phyloP scores from a whole-genome alignment of 768 basidiomycete genomes.

The Auriscalpium microsporum region DNA sequence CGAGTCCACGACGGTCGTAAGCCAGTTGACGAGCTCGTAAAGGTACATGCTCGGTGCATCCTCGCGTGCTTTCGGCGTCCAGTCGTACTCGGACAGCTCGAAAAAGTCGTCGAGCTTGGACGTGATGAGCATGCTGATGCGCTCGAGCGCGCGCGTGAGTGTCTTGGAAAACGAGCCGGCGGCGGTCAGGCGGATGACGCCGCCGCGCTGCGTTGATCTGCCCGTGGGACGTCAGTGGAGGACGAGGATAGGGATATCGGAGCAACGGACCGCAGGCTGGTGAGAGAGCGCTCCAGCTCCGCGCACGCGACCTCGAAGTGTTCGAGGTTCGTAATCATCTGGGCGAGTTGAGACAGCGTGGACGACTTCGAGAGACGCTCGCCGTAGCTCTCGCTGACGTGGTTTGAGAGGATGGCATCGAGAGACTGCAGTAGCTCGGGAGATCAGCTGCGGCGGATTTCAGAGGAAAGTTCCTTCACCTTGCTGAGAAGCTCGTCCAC shows the following conservation, averaged over 20 bases:
- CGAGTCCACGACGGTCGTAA: constrained; percentile 92
- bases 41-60: constrained; percentile 87
- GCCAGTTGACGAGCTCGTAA: constrained; percentile 91
- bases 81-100: constrained; percentile 91
- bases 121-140: constrained; percentile 75
- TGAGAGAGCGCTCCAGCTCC: constrained; percentile 79
- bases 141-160: constrained; percentile 57
- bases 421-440: constrained; percentile 50
- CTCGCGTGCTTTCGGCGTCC: constrained; percentile 69
- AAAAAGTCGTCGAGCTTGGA: constrained; percentile 95
- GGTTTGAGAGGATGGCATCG: constrained; percentile 68
- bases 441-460: not conserved
- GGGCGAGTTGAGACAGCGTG: constrained; percentile 84
- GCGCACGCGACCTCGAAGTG: constrained; percentile 80
- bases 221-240: not conserved
- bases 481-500: constrained; percentile 88
- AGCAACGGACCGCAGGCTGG: constrained; percentile 59
- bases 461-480: constrained; percentile 33
- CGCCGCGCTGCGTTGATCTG: constrained; percentile 79
- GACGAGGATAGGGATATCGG: not conserved
- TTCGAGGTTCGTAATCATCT: constrained; percentile 88
- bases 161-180: constrained; percentile 60
- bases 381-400: constrained; percentile 69
- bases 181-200: constrained; percentile 63
- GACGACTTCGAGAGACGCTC: constrained; percentile 66